Percentiles rank a stretch among this genome's conserved stretches.
Conservation (phyloP, 768 basidiomycete species). For the Tulasnella sp. region DNA sequence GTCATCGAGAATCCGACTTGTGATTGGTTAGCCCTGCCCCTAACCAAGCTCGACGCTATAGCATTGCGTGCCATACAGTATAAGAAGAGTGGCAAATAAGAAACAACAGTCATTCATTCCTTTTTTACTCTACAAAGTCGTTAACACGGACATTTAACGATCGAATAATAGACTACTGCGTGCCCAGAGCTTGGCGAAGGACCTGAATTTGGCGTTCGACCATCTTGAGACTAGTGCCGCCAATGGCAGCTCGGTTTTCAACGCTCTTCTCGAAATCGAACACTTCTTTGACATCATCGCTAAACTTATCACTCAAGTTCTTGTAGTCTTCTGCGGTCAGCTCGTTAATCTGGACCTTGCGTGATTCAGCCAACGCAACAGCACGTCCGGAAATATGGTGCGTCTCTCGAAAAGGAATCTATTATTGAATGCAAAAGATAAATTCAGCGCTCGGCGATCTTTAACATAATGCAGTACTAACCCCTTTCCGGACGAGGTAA, state of each 20-base stretch:
- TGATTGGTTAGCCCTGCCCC: too few relatives aligned
- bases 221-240: conserved; percentile 79
- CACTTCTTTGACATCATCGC: conserved; percentile 66
- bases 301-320: conserved; percentile 61
- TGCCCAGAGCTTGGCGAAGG: conserved; percentile 45
- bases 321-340: conserved; percentile 73
- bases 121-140: not conserved
- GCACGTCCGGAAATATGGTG: conserved; percentile 97
- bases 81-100: too few relatives aligned
- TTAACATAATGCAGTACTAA: conserved; percentile 32
- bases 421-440: not conserved
- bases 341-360: conserved; percentile 67
- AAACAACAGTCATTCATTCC: too few relatives aligned
- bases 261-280: conserved; percentile 96
- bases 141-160: not conserved
- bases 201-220: conserved; percentile 75
- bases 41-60: too few relatives aligned
- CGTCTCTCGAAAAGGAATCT: conserved; percentile 98
- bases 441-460: not conserved
- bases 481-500: conserved; percentile 97
- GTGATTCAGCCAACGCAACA: conserved; percentile 84
- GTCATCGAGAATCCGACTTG: too few relatives aligned
- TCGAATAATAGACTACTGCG: not conserved
- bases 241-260: conserved; percentile 83
- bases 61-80: too few relatives aligned